These are phyloP conservation scores for Stipa capillata DNA, from an alignment of 176 grass and related monocot genomes.

Conservation along the genomic window DNA sequence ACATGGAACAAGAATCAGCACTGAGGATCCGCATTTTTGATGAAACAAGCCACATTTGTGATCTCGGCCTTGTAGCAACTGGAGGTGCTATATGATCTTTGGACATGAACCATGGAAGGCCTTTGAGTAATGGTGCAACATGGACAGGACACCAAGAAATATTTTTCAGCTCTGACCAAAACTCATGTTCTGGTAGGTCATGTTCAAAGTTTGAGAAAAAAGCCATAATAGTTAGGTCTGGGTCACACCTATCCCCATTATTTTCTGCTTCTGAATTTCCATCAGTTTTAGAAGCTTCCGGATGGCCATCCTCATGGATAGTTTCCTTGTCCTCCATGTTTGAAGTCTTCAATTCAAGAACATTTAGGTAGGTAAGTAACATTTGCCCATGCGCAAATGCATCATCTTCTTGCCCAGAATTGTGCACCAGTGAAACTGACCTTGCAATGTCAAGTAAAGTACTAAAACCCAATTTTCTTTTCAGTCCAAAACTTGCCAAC, in stretches of 20 bases:
- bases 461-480: constrained; percentile 66
- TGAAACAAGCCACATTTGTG: constrained; percentile 93
- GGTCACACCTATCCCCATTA: constrained; percentile 23
- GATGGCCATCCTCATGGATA: constrained; percentile 6
- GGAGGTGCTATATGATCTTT: constrained; percentile 74
- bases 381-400: constrained; percentile 43
- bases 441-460: constrained; percentile 84
- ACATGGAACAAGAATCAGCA: constrained; percentile 65
- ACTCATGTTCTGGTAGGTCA: constrained; percentile 78
- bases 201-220: constrained; percentile 66
- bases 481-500: constrained; percentile 73
- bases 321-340: constrained; percentile 22
- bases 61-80: constrained; percentile 62
- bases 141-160: constrained; percentile 85
- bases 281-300: constrained; percentile 25
- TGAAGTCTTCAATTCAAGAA: constrained; percentile 62
- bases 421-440: constrained; percentile 66
- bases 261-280: constrained; percentile 27
- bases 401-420: constrained; percentile 43
- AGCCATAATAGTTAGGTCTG: constrained; percentile 25
- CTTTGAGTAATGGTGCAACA: constrained; percentile 55
- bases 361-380: constrained; percentile 66
- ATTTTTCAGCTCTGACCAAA: constrained; percentile 80
- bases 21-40: constrained; percentile 84
- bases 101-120: constrained; percentile 78